A percentile compares a stretch with the other conserved stretches of the same genome.
phyloP scores from a whole-genome alignment of 169 alveolate genomes.

The Cyclospora cayetanensis region DNA sequence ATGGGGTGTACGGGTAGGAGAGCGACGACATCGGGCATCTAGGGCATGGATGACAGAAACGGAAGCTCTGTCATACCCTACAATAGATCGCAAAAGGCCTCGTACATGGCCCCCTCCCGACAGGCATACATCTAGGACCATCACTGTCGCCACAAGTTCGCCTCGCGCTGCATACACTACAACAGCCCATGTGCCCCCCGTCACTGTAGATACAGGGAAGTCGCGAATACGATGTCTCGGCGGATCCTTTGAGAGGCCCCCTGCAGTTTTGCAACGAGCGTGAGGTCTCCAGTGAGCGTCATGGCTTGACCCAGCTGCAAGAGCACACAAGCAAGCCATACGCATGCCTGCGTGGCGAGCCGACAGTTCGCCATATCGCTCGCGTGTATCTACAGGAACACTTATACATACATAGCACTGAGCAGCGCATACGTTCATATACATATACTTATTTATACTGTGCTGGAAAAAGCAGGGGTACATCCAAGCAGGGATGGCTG shows the following conservation, averaged over 20 bases:
- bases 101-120: too few species aligned
- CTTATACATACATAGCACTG: background rate
- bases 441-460: background rate
- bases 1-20: too few species aligned
- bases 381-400: background rate
- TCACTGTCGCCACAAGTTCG: too few species aligned
- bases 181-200: background rate
- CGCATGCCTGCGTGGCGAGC: background rate
- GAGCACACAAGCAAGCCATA: background rate
- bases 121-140: too few species aligned
- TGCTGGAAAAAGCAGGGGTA: too few species aligned
- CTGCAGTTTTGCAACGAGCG: slow-evolving; percentile 84
- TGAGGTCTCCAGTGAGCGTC: slow-evolving; percentile 88
- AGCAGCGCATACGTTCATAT: background rate
- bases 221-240: slow-evolving; percentile 94
- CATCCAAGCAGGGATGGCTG: too few species aligned
- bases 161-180: too few species aligned
- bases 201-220: slow-evolving; percentile 90
- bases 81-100: too few species aligned
- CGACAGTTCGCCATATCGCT: background rate
- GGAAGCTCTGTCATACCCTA: too few species aligned
- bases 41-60: too few species aligned
- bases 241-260: slow-evolving; percentile 86
- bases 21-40: too few species aligned
- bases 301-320: slow-evolving; percentile 87